Conservation (phyloP, 352 stramenopile genomes). For the Pythium sp. region DNA sequence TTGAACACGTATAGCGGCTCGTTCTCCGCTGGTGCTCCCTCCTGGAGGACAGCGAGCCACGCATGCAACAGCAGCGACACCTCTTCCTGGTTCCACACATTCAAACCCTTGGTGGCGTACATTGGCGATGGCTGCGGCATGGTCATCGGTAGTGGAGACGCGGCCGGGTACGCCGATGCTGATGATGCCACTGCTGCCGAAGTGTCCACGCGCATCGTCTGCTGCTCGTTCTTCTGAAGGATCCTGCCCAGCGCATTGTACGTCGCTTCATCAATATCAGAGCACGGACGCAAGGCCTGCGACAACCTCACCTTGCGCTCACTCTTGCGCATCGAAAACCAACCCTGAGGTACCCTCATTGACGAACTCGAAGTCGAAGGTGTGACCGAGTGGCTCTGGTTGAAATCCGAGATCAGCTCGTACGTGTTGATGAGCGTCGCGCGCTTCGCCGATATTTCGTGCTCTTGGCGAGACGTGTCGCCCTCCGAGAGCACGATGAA, state of each 20-base stretch:
- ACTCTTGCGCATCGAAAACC: conserved; percentile 15
- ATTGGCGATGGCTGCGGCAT: conserved; percentile 8
- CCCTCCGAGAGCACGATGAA: conserved; percentile 15
- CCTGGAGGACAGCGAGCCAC: background rate
- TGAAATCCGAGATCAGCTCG: conserved; percentile 13
- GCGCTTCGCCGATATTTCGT: background rate
- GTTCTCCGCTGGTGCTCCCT: conserved; percentile 8
- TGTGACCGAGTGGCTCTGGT: background rate
- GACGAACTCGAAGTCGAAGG: background rate
- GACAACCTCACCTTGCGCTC: conserved; percentile 6
- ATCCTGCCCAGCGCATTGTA: conserved; percentile 5
- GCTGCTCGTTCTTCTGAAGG: background rate
- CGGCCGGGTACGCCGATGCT: background rate
- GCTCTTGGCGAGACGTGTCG: conserved; percentile 2
- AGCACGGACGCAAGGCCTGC: conserved; percentile 8
- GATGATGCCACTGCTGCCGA: background rate
- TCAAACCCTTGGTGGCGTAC: conserved; percentile 11
- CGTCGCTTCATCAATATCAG: conserved; percentile 11
- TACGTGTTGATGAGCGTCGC: conserved; percentile 7
- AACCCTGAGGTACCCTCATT: background rate
- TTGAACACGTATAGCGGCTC: conserved; percentile 16
- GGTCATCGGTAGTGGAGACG: background rate
- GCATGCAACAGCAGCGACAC: conserved; percentile 9
- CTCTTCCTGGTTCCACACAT: conserved; percentile 18
- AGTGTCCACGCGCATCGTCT: background rate